These are phyloP conservation scores for Brassica nigra DNA, from an alignment of 345 rosid genomes.

Conservation along the genomic window DNA sequence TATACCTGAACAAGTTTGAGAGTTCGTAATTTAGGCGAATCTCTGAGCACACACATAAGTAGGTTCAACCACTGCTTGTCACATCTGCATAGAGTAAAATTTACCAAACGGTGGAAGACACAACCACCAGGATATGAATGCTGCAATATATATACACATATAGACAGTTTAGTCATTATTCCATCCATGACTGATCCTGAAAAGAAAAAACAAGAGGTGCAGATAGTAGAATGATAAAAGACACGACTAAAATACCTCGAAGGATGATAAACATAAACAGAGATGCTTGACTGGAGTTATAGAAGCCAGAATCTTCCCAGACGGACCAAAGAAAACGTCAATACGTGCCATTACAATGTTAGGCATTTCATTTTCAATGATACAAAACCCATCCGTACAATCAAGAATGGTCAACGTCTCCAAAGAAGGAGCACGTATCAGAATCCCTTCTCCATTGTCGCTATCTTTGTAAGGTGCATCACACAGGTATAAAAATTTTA, in stretches of 20 bases:
- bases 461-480: not conserved
- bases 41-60: not conserved
- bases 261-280: not conserved
- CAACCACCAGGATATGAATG: not conserved
- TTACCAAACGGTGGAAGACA: slow-evolving; percentile 7
- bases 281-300: not conserved
- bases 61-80: slow-evolving; percentile 5
- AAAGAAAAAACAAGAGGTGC: not conserved
- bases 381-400: not conserved
- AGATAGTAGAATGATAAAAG: not conserved
- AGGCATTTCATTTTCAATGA: not conserved
- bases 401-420: not conserved
- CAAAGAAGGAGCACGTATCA: not conserved
- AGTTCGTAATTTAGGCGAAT: slow-evolving; percentile 13
- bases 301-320: not conserved
- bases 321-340: not conserved
- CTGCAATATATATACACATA: not conserved
- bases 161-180: not conserved
- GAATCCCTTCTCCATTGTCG: not conserved
- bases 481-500: not conserved
- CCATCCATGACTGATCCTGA: not conserved
- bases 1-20: slow-evolving; percentile 14
- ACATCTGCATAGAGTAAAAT: slow-evolving; percentile 25
- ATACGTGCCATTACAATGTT: not conserved
- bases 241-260: not conserved